Evolutionary conservation across 1,284 basidiomycete genomes (phyloP), one percentile per base, ranked within the genome.

Genomic region (Exobasidium cylindrosporum): DNA sequence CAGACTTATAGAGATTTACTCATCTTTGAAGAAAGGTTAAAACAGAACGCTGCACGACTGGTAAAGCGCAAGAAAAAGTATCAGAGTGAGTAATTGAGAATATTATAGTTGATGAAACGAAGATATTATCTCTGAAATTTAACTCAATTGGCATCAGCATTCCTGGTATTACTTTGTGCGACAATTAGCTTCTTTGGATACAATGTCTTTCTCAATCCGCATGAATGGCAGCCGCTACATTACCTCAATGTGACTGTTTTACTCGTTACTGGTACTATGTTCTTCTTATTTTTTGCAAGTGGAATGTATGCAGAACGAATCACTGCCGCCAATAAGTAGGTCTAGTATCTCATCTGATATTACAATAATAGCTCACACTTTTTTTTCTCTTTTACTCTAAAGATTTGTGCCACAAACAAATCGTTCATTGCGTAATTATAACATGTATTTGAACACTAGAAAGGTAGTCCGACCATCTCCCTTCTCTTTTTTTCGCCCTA

Each of bases 251-350:
- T 74, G 2, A 70, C 67, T 2, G 63, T 74, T 17, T 61, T 78
- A n/a, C 68, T 71, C 61, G 67, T 79, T 50, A 68, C 70, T 44
- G 60, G 67, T 45, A 94, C 92, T 11, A 96, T 92, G 0, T 86
- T 97, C 6, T 87, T 90, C 31, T 85, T 98, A 43, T 97, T 98
- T 85, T 97, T 97, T 78, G 92, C 92, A 1, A 94, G 90, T 71
- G 95, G 95, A 6, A 89, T 96, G 86, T 97, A 97, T 76, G 85
- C 89, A 6, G 94, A 97, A 81, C 93, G 95, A 83, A 96, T 98
- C 70, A 89, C 87, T 0, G 97, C 97, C 76, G 93, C 95, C 7
- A 93, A 97, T 82, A 89, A 89, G 93, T 92, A 78, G 69, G 56
- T 66, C 3, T 26, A 40, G 61, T 30, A 55, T n/a, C 24, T 7